Evolutionary conservation across 2,329 filamentous ascomycete genomes (phyloP).

Genomic region (Pyrenochaeta sp.): DNA sequence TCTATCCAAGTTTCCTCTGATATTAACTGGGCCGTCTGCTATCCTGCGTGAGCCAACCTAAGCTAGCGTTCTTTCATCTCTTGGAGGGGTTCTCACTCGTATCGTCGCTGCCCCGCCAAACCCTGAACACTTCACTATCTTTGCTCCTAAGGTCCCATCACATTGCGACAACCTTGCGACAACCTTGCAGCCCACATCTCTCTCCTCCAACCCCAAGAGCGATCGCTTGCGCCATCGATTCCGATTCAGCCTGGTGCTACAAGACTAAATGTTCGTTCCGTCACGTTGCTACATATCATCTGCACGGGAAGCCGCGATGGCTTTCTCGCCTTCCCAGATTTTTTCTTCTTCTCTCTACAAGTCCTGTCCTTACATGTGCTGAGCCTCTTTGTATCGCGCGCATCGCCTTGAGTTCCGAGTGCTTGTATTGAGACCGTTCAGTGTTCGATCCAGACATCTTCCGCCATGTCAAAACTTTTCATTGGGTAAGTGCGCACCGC

Average conservation of each 20-base stretch:
- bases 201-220: conserved; percentile 24
- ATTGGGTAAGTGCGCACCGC: conserved; percentile 74
- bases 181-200: conserved; percentile 22
- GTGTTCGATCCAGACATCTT: conserved; percentile 40
- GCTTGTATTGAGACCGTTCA: conserved; percentile 52
- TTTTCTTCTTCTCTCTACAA: conserved; percentile 28
- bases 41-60: conserved; percentile 15
- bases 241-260: conserved; percentile 36
- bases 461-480: conserved; percentile 89
- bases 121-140: conserved; percentile 35
- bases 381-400: conserved; percentile 41
- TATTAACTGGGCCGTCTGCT: conserved; percentile 15
- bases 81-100: conserved; percentile 39
- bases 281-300: conserved; percentile 46
- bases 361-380: conserved; percentile 31
- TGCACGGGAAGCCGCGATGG: conserved; percentile 41
- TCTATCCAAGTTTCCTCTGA: conserved; percentile 10
- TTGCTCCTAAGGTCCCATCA: conserved; percentile 20
- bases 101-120: conserved; percentile 42
- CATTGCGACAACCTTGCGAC: conserved; percentile 19
- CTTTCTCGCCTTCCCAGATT: conserved; percentile 30
- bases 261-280: conserved; percentile 52
- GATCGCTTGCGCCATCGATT: conserved; percentile 34
- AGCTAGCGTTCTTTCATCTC: conserved; percentile 43
- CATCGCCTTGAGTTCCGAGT: conserved; percentile 38